A percentile compares a stretch with the other conserved stretches of the same genome.
Conservation (phyloP, 2,329 filamentous ascomycete species). For the Penicillium occitanis region DNA sequence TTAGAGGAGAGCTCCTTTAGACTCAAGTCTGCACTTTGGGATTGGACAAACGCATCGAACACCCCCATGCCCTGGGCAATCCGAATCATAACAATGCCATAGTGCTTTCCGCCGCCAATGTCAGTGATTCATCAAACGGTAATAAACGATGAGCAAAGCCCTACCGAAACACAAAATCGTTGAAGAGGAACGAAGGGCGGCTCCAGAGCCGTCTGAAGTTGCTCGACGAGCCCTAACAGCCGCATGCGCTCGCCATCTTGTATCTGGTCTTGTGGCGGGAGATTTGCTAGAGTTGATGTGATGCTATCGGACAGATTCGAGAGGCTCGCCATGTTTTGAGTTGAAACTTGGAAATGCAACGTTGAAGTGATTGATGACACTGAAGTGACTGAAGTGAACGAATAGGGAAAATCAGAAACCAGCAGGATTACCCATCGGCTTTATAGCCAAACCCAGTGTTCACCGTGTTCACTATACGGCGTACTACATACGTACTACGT, state of each 20-base stretch:
- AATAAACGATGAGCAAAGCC: not conserved
- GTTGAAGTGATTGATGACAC: not conserved
- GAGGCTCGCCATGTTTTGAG: conserved; percentile 5
- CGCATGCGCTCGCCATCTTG: conserved; percentile 23
- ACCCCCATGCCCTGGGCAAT: conserved; percentile 16
- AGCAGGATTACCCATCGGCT: not conserved
- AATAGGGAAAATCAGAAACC: not conserved
- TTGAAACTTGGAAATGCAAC: not conserved
- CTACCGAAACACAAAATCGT: conserved; percentile 8
- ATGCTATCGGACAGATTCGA: conserved; percentile 1
- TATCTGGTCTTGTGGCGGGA: conserved; percentile 23
- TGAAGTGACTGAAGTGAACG: not conserved
- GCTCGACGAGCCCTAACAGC: conserved; percentile 18
- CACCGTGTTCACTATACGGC: not conserved
- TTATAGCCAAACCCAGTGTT: not conserved
- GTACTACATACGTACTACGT: not conserved
- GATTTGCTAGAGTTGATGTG: not conserved
- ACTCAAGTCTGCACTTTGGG: not conserved
- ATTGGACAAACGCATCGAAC: conserved; percentile 5
- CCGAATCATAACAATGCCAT: not conserved
- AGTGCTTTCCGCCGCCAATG: not conserved
- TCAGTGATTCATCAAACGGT: not conserved
- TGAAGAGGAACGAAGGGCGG: not conserved
- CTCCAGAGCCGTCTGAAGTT: conserved; percentile 18
- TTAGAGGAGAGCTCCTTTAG: conserved; percentile 6